phyloP scores from a whole-genome alignment of 805 yeast species.

The Starmerella stigmatis region DNA sequence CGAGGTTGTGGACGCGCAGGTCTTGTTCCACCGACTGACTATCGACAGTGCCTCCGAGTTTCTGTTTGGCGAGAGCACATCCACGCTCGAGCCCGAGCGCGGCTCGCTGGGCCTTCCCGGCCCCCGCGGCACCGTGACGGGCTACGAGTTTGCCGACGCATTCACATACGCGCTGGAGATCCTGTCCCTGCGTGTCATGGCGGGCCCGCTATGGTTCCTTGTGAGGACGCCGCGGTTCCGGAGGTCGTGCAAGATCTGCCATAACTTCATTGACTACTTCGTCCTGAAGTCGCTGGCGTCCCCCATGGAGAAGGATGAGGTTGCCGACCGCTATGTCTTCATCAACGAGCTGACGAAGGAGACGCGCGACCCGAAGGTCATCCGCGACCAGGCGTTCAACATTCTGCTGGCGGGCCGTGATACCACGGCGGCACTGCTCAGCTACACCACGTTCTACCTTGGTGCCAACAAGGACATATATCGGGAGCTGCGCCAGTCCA shows the following conservation, averaged over 20 bases:
- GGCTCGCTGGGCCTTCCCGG: conserved; percentile 17
- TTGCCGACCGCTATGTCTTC: conserved; percentile 37
- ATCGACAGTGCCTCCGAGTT: conserved; percentile 28
- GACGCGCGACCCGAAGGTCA: conserved; percentile 38
- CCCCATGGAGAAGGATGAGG: conserved; percentile 28
- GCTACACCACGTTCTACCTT: conserved; percentile 39
- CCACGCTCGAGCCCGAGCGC: conserved; percentile 20
- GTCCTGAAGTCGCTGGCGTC: conserved; percentile 33
- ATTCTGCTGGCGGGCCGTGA: conserved; percentile 47
- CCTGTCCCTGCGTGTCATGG: conserved; percentile 23
- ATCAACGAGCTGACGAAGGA: conserved; percentile 41
- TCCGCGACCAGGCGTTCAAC: conserved; percentile 43
- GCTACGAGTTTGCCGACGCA: conserved; percentile 25
- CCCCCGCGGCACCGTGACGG: conserved; percentile 22
- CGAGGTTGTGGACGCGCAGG: conserved; percentile 23
- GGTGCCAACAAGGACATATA: conserved; percentile 33
- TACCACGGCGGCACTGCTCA: conserved; percentile 43
- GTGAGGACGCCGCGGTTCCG: conserved; percentile 30
- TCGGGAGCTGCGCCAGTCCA: conserved; percentile 32
- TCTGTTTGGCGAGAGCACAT: conserved; percentile 26
- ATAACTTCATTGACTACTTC: conserved; percentile 34
- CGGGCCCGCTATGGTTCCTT: conserved; percentile 23
- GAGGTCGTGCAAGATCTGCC: conserved; percentile 29
- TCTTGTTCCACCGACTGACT: conserved; percentile 22
- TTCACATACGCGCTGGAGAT: conserved; percentile 22